Base-by-base conservation (phyloP, 352 stramenopile species). In the Globisporangium camurandrum region DNA sequence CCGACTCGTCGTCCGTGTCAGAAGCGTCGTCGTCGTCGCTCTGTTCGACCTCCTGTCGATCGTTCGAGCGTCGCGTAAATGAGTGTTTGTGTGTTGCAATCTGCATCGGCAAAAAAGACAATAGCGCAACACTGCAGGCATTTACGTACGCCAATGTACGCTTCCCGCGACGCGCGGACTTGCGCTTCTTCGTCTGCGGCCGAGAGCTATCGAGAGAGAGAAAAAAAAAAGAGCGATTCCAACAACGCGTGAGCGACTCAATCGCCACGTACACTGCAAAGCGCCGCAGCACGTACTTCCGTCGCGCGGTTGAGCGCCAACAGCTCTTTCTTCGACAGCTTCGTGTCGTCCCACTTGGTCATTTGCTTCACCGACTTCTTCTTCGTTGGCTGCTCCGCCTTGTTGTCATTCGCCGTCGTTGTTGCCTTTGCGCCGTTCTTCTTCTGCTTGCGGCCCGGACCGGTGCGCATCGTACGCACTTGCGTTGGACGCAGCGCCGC, bases 291-390 rank as follows among this genome's bases (percentile, higher is more conserved):
- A 51, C 62, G 55, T 57, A 92, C 81, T 60, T 66, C 64, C 42
- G 71, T 76, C 11, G 81, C 90, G 26, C 72, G 76, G 60, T 93
- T 81, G 3, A 95, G 51, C 43, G 68, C 77, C 36, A 72, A 56
- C 7, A 85, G 83, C 41, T 93, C 85, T 57, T 92, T 88, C 54
- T 86, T 89, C 24, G 71, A 88, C 16, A 95, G 60, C 66, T 93
- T 93, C 22, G 73, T 77, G 54, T 92, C 66, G 27, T 95, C 84
- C 78, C 81, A 90, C 59, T 84, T 88, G 33, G 70, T 88, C 76
- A 88, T 93, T 49, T 85, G 75, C 64, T 93, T 93, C 26, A 56
- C 66, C 24, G 50, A 51, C 48, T 82, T 84, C 50, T 90, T 91
- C 46, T 64, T 59, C n/a, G n/a, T n/a, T n/a, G n/a, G n/a, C n/a